A percentile compares a stretch with the other conserved stretches of the same genome.
Conservation (phyloP, 129 eudicot species). For the Deinandra increscens region DNA sequence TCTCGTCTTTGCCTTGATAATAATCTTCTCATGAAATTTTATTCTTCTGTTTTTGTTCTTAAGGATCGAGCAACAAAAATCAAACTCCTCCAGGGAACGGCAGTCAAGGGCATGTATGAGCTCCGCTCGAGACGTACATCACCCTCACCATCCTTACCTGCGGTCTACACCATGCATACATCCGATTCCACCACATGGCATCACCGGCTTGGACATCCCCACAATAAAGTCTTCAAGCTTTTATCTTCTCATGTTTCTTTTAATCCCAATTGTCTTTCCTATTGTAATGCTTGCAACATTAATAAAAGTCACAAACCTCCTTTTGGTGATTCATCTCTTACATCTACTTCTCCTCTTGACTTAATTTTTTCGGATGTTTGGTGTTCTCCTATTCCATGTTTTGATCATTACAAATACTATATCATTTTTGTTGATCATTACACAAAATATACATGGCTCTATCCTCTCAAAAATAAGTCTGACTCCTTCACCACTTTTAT, state of each 20-base stretch:
- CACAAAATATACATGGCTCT: slow-evolving; percentile 8
- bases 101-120: no score
- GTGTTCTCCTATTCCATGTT: no score
- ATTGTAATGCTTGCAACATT: slow-evolving; percentile 6
- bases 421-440: background rate
- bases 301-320: slow-evolving; percentile 2
- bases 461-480: slow-evolving; percentile 6
- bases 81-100: background rate
- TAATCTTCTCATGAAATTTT: no score
- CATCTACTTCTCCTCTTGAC: slow-evolving; percentile 1
- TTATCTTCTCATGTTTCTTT: slow-evolving; percentile 13
- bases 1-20: no score
- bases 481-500: background rate
- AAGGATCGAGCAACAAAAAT: no score
- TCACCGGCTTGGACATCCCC: no score
- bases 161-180: background rate
- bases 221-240: no score
- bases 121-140: slow-evolving; percentile 2
- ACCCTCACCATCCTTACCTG: background rate
- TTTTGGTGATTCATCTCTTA: background rate
- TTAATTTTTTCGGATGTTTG: slow-evolving; percentile 1
- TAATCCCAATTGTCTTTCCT: background rate
- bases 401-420: background rate
- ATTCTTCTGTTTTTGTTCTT: no score
- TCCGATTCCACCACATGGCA: background rate